A percentile compares a stretch with the other conserved stretches of the same genome.
Conservation (phyloP, 2,329 filamentous ascomycete species). For the Neocucurbitaria cava region DNA sequence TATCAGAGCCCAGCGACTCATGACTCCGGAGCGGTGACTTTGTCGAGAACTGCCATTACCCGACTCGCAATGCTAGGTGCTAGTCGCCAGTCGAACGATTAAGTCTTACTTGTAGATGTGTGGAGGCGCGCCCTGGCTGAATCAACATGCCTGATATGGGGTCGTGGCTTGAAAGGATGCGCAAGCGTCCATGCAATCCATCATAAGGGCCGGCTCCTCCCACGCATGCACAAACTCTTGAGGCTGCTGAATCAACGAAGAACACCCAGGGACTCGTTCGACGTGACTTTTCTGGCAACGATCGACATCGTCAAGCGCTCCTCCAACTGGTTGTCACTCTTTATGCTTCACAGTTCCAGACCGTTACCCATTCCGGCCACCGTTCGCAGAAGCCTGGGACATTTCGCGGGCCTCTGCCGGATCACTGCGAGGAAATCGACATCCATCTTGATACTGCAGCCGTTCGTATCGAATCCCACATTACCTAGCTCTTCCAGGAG, state of each 20-base stretch:
- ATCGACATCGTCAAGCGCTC: conserved; percentile 28
- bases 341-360: conserved; percentile 22
- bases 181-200: conserved; percentile 29
- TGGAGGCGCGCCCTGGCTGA: conserved; percentile 34
- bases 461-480: background rate
- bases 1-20: conserved; percentile 17
- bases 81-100: conserved; percentile 27
- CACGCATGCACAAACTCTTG: conserved; percentile 22
- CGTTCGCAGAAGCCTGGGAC: conserved; percentile 11
- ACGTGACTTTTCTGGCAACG: conserved; percentile 19
- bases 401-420: conserved; percentile 7
- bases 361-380: conserved; percentile 11
- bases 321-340: conserved; percentile 32
- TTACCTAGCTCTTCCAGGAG: background rate
- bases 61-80: conserved; percentile 33
- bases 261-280: conserved; percentile 18
- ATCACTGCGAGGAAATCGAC: conserved; percentile 26
- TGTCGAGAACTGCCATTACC: conserved; percentile 28
- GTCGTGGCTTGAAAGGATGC: conserved; percentile 36
- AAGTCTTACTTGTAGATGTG: conserved; percentile 21
- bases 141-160: conserved; percentile 32
- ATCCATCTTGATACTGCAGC: background rate
- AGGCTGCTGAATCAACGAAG: conserved; percentile 21
- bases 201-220: conserved; percentile 38
- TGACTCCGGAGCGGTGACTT: conserved; percentile 9